Conservation (phyloP, 352 stramenopile species). For the Nothophytophthora sp. region DNA sequence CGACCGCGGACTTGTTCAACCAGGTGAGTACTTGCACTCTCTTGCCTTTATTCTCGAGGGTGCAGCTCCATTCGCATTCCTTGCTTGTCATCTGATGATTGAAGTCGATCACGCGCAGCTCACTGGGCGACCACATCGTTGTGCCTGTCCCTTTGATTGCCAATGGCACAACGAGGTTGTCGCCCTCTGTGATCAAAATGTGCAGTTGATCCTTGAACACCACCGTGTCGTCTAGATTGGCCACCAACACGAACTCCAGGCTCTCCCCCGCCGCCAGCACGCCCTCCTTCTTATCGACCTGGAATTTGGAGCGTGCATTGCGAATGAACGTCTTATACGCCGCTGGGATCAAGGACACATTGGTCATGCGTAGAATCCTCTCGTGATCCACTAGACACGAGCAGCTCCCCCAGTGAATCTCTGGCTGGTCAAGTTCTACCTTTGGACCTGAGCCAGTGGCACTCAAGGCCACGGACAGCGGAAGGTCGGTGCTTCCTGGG, state of each 20-base stretch:
- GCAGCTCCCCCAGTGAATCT: constrained; percentile 92
- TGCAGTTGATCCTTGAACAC: constrained; percentile 94
- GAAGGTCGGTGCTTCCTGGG: constrained; percentile 85
- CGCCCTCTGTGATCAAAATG: constrained; percentile 91
- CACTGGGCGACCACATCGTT: constrained; percentile 92
- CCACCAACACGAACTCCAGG: constrained; percentile 75
- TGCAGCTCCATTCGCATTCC: constrained; percentile 91
- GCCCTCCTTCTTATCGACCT: constrained; percentile 89
- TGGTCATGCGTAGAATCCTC: constrained; percentile 79
- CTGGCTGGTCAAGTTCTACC: constrained; percentile 76
- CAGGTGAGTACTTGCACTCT: constrained; percentile 91
- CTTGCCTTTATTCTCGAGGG: constrained; percentile 95
- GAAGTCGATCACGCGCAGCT: constrained; percentile 92
- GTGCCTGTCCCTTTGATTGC: constrained; percentile 92
- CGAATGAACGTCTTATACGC: constrained; percentile 93
- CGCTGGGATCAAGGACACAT: constrained; percentile 90
- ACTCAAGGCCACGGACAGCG: constrained; percentile 86
- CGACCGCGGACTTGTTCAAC: constrained; percentile 71
- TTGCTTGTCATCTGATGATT: constrained; percentile 90
- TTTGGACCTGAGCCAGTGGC: constrained; percentile 85
- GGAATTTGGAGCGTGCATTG: constrained; percentile 92
- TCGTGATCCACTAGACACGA: constrained; percentile 88
- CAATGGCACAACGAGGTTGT: constrained; percentile 89
- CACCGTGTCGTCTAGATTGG: constrained; percentile 94
- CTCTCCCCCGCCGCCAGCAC: constrained; percentile 80